Evolutionary conservation across 768 basidiomycete species (phyloP), one percentile per base, ranked within the genome.

Genomic region (Phallus indusiatus): DNA sequence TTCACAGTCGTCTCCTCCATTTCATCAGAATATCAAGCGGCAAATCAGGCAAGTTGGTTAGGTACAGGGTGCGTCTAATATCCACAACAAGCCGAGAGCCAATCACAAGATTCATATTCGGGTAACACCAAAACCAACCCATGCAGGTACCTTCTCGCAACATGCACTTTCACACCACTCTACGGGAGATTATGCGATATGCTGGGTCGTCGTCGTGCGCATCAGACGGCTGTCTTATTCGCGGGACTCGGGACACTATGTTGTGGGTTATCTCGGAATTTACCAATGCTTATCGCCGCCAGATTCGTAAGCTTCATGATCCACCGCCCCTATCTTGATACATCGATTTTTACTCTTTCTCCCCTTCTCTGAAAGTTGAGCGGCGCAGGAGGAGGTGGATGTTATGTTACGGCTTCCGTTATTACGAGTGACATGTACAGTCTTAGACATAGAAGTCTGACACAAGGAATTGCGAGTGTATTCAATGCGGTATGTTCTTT

Each of bases 181-280:
- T 91, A 91, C 67, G 89, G 89, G 35, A 81, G 88, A 20, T 71
- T 91, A n/a, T 86, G 82, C 66, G 82, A 88, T 68, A 85, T 86
- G 12, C 68, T 90, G 70, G 89, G 89, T 11, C 76, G 89, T 22
- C 76, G 80, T 62, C 80, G 79, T 37, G 88, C 88, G 11, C 83
- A 83, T 64, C 84, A 83, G 59, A 73, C 74, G 0, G 89, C 87
- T 1, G 73, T 90, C 1, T 59, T 81, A 6, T 82, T 82, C 53
- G 78, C 83, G 1, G 78, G 72, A 18, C 57, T 85, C 1, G 90
- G 90, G 1, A 83, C 85, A 0, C 66, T 83, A 9, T 75, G 76
- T 7, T 90, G 89, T 62, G 88, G 86, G 0, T 66, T 88, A 17
- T 85, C 89, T 1, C 74, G 57, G 1, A 83, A 75, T 64, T 87